Base-by-base conservation (phyloP, 2,329 filamentous ascomycete genomes). In the Phialemonium atrogriseum region DNA sequence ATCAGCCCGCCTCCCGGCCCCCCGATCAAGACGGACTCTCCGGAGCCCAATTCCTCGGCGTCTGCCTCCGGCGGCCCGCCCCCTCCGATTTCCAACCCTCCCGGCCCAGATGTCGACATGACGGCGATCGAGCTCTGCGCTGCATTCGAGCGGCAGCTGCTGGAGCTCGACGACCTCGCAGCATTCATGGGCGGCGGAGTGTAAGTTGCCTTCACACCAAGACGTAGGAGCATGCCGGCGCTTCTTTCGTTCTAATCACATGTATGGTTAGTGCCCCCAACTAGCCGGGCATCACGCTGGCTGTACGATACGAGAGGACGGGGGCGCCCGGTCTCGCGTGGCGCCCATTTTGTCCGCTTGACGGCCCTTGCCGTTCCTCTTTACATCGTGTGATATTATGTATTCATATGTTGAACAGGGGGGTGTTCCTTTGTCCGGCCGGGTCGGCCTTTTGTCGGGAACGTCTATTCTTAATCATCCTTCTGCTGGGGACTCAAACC, bases 161-260 rank as follows among this genome's bases (percentile, higher is more conserved):
- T 77, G 9, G 72, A 77, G 47, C 57, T 77, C 6, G 72, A 77
- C 38, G 72, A 77, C 44, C 62, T 77, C 9, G 72, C 72, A 19
- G 72, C 72, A 3, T 76, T 77, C 33, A 77, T 77, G 72, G 72
- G 72, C 13, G 72, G 72, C 13, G 72, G 72, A 37, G 72, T 77
- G 39, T 77, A 48, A 55, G 46, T 50, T 25, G 29, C 19, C 28
- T 25, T 35, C 15, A 29, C 24, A 25, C 14, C 25, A 32, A 17
- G 17, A 24, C n/a, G n/a, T 8, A 11, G 28, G 12, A 20, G 15
- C 10, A 10, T 5, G 20, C 27, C 35, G 39, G 41, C 19, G 34
- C 39, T 15, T 27, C 14, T n/a, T 27, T 16, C n/a, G 19, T 30
- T 11, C 24, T 32, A 12, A 13, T 34, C 26, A 19, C 10, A 8